Evolutionary conservation across 2,329 filamentous ascomycete genomes (phyloP).

Genomic region (Colletotrichum trifolii): DNA sequence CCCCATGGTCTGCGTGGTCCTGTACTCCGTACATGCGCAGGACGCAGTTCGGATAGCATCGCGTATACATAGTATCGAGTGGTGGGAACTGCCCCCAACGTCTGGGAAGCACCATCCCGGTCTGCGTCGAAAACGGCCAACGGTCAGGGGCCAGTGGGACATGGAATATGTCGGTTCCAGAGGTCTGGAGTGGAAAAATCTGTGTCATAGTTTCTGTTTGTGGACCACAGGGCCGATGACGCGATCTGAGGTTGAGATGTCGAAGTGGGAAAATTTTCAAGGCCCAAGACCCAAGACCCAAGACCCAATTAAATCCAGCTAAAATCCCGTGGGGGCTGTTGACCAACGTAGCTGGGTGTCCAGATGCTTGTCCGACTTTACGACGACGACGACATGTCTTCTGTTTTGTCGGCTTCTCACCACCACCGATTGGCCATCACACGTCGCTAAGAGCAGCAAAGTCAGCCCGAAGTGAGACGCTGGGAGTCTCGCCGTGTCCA

Average conservation of each 20-base stretch:
- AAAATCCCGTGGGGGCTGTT: neutral
- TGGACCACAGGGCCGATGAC: slow-evolving; percentile 35
- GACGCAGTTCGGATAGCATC: too few relatives aligned
- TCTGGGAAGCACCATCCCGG: neutral
- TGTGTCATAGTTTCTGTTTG: slow-evolving; percentile 37
- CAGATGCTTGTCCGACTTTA: neutral
- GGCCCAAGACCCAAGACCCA: too few relatives aligned
- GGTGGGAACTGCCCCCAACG: too few relatives aligned
- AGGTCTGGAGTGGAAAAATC: slow-evolving; percentile 20
- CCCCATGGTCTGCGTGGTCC: slow-evolving; percentile 8
- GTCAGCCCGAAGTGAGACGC: neutral
- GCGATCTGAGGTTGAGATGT: slow-evolving; percentile 35
- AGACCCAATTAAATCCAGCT: slow-evolving; percentile 12
- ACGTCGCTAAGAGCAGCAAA: neutral
- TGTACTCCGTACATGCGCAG: too few relatives aligned
- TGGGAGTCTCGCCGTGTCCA: neutral
- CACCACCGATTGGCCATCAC: neutral
- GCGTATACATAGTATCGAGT: too few relatives aligned
- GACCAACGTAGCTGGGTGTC: neutral
- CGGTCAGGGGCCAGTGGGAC: neutral
- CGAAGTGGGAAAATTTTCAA: slow-evolving; percentile 34
- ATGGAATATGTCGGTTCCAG: slow-evolving; percentile 18
- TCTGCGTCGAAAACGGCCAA: neutral
- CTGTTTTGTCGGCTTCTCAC: too few relatives aligned
- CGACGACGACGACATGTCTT: neutral